These are phyloP conservation scores for Trichopus zeylanicus DNA, from an alignment of 116 monocot species.

Conservation along the genomic window DNA sequence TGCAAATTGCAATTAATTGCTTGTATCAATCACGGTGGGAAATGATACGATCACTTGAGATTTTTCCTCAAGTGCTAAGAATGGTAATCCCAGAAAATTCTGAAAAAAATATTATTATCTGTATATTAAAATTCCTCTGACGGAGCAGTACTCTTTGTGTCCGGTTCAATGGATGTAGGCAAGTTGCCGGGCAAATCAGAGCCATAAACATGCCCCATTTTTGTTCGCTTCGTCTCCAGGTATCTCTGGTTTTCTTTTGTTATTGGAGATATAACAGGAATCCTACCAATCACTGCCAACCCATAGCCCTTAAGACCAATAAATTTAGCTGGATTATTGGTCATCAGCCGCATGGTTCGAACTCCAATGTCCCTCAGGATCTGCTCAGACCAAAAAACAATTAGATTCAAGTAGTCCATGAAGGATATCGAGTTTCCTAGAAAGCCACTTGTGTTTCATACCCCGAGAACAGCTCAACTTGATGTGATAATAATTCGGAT, in stretches of 20 bases:
- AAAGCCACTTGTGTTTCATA: too few relatives aligned
- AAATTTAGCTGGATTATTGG: conserved; percentile 86
- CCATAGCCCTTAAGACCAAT: conserved; percentile 81
- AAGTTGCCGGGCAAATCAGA: conserved; percentile 40
- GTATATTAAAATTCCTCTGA: neutral
- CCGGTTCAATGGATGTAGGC: conserved; percentile 2
- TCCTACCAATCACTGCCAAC: conserved; percentile 61
- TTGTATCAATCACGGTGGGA: too few relatives aligned
- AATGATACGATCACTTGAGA: too few relatives aligned
- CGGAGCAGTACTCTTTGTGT: neutral
- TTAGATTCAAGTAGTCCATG: too few relatives aligned
- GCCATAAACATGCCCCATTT: conserved; percentile 90
- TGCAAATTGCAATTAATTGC: too few relatives aligned
- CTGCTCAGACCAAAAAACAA: conserved; percentile 23
- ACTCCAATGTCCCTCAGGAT: conserved; percentile 82
- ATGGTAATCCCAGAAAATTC: too few relatives aligned
- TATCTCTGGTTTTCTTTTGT: conserved; percentile 81
- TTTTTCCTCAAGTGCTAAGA: too few relatives aligned
- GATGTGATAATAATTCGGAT: too few relatives aligned
- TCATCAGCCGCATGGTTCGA: conserved; percentile 80
- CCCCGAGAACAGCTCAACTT: too few relatives aligned
- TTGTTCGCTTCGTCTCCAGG: conserved; percentile 72
- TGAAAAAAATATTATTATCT: too few relatives aligned
- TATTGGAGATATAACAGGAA: conserved; percentile 69
- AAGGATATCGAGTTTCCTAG: too few relatives aligned